Evolutionary conservation across 495 filamentous ascomycete genomes (phyloP), one percentile per base, ranked within the genome.

Genomic region (Neurospora africana): DNA sequence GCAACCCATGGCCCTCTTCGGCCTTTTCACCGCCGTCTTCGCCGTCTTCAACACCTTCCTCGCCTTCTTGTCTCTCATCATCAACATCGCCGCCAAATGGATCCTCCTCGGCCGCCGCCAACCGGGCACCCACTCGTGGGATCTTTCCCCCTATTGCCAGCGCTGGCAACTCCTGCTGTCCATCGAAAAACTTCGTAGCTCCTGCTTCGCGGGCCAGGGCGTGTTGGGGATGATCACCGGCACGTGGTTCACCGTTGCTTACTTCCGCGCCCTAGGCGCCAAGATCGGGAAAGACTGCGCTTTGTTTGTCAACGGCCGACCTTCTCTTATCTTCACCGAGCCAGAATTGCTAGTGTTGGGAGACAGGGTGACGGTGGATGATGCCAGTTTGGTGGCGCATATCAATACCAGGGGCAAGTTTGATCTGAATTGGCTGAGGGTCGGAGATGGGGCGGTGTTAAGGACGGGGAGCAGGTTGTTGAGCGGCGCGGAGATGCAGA

Each of bases 311-410:
- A 82, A 82, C 43, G 83, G 84, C 2, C 71, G 70, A 2, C 82
- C 83, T 27, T 82, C 76, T 58, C 73, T 86, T 27, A 73, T 82
- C 41, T 84, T 86, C 65, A 86, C 84, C 3, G 84, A 86, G 76
- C 84, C 84, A 4, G 84, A 86, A 35, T 77, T 86, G 35, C 72
- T 86, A 1, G 80, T 75, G 0, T 70, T 86, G 9, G 84, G 84
- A 13, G 80, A 85, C 37, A 58, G 84, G 2, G 84, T 86, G 5
- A 75, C 78, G 4, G 82, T 84, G 21, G 84, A 86, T 36, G 83
- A 86, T 74, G 82, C 81, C 4, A 84, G 82, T 74, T 47, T 85
- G 40, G 83, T 86, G 7, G 80, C 74, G 41, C 84, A 86, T 73
- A 78, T 61, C 23, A 61, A 61, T 33, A 61, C 53, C 0, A 7